Base-by-base conservation (phyloP, 2,329 filamentous ascomycete genomes). In the Aspergillus sojae region DNA sequence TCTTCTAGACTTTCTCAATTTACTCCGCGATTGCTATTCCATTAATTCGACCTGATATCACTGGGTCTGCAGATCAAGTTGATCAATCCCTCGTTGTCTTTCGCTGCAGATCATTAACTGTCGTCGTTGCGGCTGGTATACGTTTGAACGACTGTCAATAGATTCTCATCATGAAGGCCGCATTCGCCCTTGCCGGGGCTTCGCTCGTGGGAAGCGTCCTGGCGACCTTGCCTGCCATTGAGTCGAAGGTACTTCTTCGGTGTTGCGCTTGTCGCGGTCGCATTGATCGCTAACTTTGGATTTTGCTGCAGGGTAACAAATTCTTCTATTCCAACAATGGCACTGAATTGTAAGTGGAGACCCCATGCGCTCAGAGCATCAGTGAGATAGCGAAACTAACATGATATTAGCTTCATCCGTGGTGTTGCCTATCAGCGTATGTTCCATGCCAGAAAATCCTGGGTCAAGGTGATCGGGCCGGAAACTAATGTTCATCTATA, bases 381-480 rank as follows among this genome's bases (percentile, higher is more conserved):
- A 2, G 16, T 30, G 11, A 14, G n/a, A 26, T 45, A 4, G 45
- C 23, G 21, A 21, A 34, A 30, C 16, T 11, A 46, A 58, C 43
- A 45, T 50, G 14, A 7, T n/a, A 3, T 23, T 66, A 87, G 85
- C 82, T 96, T 89, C 85, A 92, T 98, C 79, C 92, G 91, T 80
- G 95, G 95, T 82, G 85, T 99, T 71, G 95, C 95, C 70, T 99
- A 99, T 83, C 95, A 99, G 84, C 88, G 76, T 83, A 79, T 72
- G 77, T 77, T 39, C 9, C 23, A 43, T 28, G 41, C 16, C 21
- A 6, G 19, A 28, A 41, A 50, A 14, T 6, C 32, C 10, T 12
- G 9, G 19, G 36, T 48, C 48, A n/a, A 53, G 21, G 12, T 11
- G 5, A 14, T 21, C 16, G 7, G 28, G 10, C n/a, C 0, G 45